Percentiles rank a stretch among this genome's conserved stretches.
Evolutionary conservation across 2,329 filamentous ascomycete genomes (phyloP).

Genomic region (Malbranchea zuffiana): DNA sequence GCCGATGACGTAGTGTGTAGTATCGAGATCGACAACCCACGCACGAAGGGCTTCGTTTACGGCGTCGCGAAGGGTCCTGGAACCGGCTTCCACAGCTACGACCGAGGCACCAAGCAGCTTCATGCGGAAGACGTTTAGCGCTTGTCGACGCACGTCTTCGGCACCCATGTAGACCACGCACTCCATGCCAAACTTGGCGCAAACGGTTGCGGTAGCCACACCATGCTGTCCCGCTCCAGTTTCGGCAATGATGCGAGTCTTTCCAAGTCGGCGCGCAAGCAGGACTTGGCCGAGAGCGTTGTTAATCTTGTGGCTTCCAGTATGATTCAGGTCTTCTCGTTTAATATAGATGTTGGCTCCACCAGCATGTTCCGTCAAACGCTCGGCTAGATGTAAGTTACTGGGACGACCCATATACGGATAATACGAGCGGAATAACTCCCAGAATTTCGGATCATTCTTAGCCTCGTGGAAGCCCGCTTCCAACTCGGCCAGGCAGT

Average conservation of each 20-base stretch:
- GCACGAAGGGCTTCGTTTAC: constrained; percentile 92
- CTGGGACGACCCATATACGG: constrained; percentile 94
- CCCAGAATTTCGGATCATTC: constrained; percentile 87
- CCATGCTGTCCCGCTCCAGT: constrained; percentile 96
- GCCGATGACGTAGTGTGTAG: constrained; percentile 96
- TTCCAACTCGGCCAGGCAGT: constrained; percentile 84
- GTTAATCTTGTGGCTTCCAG: constrained; percentile 98
- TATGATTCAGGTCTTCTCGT: constrained; percentile 95
- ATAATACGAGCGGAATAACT: constrained; percentile 92
- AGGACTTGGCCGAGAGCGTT: constrained; percentile 92
- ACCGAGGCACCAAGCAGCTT: constrained; percentile 89
- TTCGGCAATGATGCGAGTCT: constrained; percentile 95
- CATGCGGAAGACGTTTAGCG: constrained; percentile 97
- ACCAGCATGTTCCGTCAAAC: constrained; percentile 76
- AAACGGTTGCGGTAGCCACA: constrained; percentile 93
- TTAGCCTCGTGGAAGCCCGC: constrained; percentile 78
- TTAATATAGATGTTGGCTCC: constrained; percentile 97
- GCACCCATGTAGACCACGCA: constrained; percentile 98
- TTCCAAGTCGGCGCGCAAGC: constrained; percentile 72
- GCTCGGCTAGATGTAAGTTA: constrained; percentile 77
- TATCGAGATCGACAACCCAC: constrained; percentile 87
- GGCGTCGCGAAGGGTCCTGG: constrained; percentile 68
- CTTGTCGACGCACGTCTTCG: constrained; percentile 91
- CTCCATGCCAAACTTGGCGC: constrained; percentile 95
- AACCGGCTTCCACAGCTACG: constrained; percentile 83